Percentiles rank a stretch among this genome's conserved stretches.
phyloP scores from a whole-genome alignment of 768 basidiomycete species.

The Agaricus blazei region DNA sequence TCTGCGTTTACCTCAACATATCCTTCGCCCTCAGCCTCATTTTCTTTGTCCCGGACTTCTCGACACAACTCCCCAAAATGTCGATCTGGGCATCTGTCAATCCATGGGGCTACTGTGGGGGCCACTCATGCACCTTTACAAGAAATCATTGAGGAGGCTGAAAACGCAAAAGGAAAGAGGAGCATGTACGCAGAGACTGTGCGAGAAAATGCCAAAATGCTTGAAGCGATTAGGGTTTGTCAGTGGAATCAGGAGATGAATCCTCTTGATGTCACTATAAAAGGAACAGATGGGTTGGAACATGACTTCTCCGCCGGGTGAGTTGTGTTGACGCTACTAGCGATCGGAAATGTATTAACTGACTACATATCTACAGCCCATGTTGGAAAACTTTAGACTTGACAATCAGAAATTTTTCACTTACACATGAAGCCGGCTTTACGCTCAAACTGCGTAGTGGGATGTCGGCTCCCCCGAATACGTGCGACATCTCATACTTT shows the following conservation, averaged over 20 bases:
- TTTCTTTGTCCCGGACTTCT: not conserved
- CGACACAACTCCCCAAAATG: conserved; percentile 22
- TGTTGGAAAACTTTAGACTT: conserved; percentile 51
- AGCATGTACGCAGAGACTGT: conserved; percentile 92
- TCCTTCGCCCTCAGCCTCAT: conserved; percentile 3
- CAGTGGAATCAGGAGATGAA: conserved; percentile 81
- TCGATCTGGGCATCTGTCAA: conserved; percentile 55
- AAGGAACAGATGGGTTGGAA: conserved; percentile 32
- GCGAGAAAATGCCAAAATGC: conserved; percentile 60
- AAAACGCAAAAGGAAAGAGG: conserved; percentile 62
- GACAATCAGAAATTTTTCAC: conserved; percentile 66
- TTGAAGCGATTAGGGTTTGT: conserved; percentile 61
- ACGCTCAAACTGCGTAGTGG: conserved; percentile 41
- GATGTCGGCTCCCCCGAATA: conserved; percentile 7
- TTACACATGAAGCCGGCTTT: conserved; percentile 54
- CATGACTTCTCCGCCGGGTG: conserved; percentile 75
- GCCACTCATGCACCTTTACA: conserved; percentile 64
- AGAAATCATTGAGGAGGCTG: conserved; percentile 53
- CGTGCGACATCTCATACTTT: not conserved
- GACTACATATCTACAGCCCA: conserved; percentile 34
- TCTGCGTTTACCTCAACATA: conserved; percentile 3
- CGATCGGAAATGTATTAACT: not conserved
- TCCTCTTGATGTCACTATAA: conserved; percentile 54
- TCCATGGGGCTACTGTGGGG: conserved; percentile 60
- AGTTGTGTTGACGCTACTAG: conserved; percentile 22